Conservation (phyloP, 2,329 filamentous ascomycete species). For the Scedosporium minutisporum region DNA sequence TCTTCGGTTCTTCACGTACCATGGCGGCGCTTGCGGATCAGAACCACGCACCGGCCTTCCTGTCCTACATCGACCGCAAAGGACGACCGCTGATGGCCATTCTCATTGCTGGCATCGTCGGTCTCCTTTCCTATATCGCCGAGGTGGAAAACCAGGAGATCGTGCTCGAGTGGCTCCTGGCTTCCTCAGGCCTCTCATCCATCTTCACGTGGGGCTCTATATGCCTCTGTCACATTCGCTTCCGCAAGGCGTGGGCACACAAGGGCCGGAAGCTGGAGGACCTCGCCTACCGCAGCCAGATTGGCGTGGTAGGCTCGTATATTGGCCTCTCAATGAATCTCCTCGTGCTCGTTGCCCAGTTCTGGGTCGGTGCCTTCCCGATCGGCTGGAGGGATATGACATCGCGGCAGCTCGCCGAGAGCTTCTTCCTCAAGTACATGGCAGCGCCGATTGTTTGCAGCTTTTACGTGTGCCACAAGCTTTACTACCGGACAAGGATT, state of each 20-base stretch:
- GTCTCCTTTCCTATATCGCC: conserved; percentile 66
- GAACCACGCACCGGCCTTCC: conserved; percentile 65
- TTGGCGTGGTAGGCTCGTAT: conserved; percentile 72
- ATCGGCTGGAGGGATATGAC: conserved; percentile 44
- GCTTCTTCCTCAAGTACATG: conserved; percentile 67
- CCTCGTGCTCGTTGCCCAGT: conserved; percentile 70
- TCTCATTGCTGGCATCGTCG: conserved; percentile 52
- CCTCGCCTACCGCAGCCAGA: conserved; percentile 71
- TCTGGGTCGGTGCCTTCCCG: conserved; percentile 79
- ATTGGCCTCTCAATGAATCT: conserved; percentile 67
- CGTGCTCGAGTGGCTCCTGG: conserved; percentile 70
- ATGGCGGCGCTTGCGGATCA: conserved; percentile 85
- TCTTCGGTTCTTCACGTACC: conserved; percentile 86
- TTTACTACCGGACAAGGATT: conserved; percentile 60
- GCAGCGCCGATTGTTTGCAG: conserved; percentile 57
- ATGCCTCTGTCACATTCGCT: conserved; percentile 85
- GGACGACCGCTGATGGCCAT: conserved; percentile 75
- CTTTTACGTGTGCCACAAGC: conserved; percentile 67
- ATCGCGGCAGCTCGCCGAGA: conserved; percentile 38
- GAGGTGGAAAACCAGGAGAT: conserved; percentile 46
- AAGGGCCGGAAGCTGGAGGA: conserved; percentile 64
- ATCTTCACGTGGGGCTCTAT: conserved; percentile 78
- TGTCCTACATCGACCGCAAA: conserved; percentile 73
- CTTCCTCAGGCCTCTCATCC: conserved; percentile 58
- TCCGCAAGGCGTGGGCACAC: conserved; percentile 67